Evolutionary conservation across 805 yeast species (phyloP).

Genomic region (Wickerhamia fluorescens): DNA sequence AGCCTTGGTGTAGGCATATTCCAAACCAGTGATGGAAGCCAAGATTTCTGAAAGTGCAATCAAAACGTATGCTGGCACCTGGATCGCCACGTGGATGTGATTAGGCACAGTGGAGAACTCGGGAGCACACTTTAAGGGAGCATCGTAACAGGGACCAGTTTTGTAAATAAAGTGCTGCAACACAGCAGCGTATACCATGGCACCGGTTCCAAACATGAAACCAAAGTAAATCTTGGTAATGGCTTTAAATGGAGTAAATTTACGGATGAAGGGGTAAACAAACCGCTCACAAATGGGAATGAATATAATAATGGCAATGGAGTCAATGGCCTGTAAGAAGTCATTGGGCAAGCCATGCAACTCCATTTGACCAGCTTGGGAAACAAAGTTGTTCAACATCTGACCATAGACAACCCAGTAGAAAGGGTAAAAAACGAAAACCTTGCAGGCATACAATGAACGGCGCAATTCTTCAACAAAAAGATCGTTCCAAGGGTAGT

Average conservation of each 20-base stretch:
- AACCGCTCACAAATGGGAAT: constrained; percentile 63
- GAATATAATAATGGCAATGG: constrained; percentile 68
- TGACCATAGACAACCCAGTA: constrained; percentile 70
- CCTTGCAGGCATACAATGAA: constrained; percentile 64
- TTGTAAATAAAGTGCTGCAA: constrained; percentile 63
- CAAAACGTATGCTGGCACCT: constrained; percentile 64
- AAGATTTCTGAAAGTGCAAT: constrained; percentile 73
- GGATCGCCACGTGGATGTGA: constrained; percentile 60
- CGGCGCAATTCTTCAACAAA: constrained; percentile 70
- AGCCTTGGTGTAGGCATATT: constrained; percentile 79
- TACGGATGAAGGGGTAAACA: constrained; percentile 42
- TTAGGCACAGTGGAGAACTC: constrained; percentile 36
- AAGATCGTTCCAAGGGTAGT: constrained; percentile 55
- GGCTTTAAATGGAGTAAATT: constrained; percentile 53
- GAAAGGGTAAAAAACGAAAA: constrained; percentile 62
- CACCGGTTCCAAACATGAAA: constrained; percentile 53
- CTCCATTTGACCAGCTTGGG: constrained; percentile 71
- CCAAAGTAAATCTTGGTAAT: constrained; percentile 67
- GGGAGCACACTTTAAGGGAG: constrained; percentile 52
- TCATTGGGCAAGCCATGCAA: constrained; percentile 77
- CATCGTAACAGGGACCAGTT: constrained; percentile 67
- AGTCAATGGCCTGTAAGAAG: constrained; percentile 68
- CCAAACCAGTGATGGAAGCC: constrained; percentile 76
- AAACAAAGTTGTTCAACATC: constrained; percentile 65
- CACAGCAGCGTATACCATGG: constrained; percentile 74